These are phyloP conservation scores for Paramarasmius palmivorus DNA, from an alignment of 1,284 basidiomycete species.

Conservation along the genomic window DNA sequence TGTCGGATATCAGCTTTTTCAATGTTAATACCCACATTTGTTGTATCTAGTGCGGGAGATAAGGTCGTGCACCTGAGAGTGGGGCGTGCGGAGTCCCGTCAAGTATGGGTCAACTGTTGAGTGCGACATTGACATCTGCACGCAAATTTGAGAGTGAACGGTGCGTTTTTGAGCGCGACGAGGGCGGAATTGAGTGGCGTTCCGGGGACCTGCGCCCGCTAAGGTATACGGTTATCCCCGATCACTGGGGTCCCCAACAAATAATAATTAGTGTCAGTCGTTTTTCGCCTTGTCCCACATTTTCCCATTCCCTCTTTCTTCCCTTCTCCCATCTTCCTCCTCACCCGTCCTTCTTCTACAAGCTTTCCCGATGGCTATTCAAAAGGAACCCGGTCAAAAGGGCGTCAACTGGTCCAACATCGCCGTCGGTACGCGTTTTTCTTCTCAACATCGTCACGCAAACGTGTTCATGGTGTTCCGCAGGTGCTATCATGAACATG, in stretches of 20 bases:
- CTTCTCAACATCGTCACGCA: conserved; percentile 10
- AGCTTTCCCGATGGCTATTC: conserved; percentile 63
- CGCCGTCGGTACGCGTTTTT: conserved; percentile 74
- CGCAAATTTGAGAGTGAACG: no score
- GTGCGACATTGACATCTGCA: no score
- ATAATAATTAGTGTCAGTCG: conserved; percentile 16
- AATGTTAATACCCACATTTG: conserved; percentile 14
- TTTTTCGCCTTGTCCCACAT: conserved; percentile 7
- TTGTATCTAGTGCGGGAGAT: not conserved
- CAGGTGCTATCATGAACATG: conserved; percentile 97
- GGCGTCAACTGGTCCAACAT: conserved; percentile 99
- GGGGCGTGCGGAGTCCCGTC: not conserved
- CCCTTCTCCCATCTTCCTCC: conserved; percentile 19
- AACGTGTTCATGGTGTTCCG: conserved; percentile 21
- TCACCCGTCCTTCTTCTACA: conserved; percentile 20
- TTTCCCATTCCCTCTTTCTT: conserved; percentile 9
- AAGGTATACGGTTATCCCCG: conserved; percentile 23
- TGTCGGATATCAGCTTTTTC: conserved; percentile 12
- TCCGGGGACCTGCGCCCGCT: no score
- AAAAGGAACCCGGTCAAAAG: conserved; percentile 86
- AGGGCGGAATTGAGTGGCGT: no score
- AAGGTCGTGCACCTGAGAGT: not conserved
- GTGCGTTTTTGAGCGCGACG: no score
- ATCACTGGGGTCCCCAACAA: conserved; percentile 24
- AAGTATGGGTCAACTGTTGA: no score